A percentile compares a stretch with the other conserved stretches of the same genome.
Evolutionary conservation across 208 protist species (phyloP).

Genomic region (Tritrichomonas foetus): DNA sequence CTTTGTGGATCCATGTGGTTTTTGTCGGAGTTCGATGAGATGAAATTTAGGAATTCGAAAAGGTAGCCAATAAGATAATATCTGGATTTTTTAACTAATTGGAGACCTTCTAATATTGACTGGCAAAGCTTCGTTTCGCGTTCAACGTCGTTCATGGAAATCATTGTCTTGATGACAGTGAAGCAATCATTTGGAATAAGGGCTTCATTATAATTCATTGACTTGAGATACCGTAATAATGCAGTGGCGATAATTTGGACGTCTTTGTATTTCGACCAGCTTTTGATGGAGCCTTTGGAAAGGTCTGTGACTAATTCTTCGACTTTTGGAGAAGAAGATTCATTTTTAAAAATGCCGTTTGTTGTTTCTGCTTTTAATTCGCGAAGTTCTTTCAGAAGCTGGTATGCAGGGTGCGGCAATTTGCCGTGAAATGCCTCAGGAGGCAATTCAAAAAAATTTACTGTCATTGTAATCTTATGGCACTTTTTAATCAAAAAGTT

Average conservation of each 20-base stretch:
- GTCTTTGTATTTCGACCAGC: constrained; percentile 1
- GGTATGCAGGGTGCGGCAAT: not conserved
- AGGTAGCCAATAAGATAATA: not conserved
- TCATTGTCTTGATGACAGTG: not conserved
- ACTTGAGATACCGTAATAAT: not conserved
- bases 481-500: too few species aligned
- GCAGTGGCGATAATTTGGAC: not conserved
- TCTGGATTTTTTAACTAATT: not conserved
- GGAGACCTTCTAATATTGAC: not conserved
- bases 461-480: too few species aligned
- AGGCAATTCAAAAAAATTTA: not conserved
- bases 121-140: not conserved
- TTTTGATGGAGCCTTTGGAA: not conserved
- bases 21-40: not conserved
- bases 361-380: not conserved
- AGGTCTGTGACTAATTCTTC: not conserved
- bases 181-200: not conserved
- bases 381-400: not conserved
- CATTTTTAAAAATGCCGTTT: not conserved
- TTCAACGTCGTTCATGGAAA: not conserved
- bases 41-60: not conserved
- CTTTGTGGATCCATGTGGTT: not conserved
- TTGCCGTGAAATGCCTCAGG: not conserved
- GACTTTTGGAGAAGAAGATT: not conserved
- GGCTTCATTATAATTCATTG: not conserved